A percentile compares a stretch with the other conserved stretches of the same genome.
Evolutionary conservation across 495 filamentous ascomycete species (phyloP).

Genomic region (Daldinia decipiens): DNA sequence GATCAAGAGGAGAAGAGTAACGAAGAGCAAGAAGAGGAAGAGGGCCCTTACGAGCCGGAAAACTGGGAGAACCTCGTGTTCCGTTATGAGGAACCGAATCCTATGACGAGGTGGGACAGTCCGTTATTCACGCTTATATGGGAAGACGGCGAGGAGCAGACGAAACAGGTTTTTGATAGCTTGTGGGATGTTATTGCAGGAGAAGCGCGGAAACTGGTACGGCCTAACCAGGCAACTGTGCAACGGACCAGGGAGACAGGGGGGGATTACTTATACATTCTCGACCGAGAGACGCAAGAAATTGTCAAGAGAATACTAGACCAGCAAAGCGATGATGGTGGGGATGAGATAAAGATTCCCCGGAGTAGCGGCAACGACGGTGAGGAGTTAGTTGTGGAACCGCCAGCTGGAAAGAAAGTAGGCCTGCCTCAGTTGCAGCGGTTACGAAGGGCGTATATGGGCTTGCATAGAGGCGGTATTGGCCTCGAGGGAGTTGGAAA

Average conservation of each 20-base stretch:
- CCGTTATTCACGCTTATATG: constrained; percentile 91
- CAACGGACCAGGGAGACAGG: constrained; percentile 68
- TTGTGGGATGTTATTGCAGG: constrained; percentile 86
- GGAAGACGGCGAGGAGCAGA: constrained; percentile 71
- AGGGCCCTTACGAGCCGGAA: constrained; percentile 69
- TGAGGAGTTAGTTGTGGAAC: constrained; percentile 58
- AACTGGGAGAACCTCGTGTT: constrained; percentile 94
- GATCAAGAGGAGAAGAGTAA: constrained; percentile 19
- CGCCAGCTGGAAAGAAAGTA: constrained; percentile 69
- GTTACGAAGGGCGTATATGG: constrained; percentile 85
- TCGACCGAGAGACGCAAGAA: constrained; percentile 86
- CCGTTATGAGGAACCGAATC: constrained; percentile 95
- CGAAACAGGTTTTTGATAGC: constrained; percentile 51
- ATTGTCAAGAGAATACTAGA: constrained; percentile 79
- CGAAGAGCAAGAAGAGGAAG: constrained; percentile 48
- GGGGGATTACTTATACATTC: constrained; percentile 82
- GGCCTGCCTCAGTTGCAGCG: constrained; percentile 83
- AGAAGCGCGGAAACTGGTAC: constrained; percentile 66
- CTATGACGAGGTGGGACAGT: constrained; percentile 94
- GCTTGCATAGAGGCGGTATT: constrained; percentile 71
- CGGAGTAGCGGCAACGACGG: constrained; percentile 46
- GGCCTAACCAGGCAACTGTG: constrained; percentile 84
- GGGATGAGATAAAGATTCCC: constrained; percentile 57
- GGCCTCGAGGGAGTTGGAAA: constrained; percentile 59
- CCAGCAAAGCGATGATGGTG: constrained; percentile 73